Evolutionary conservation across 176 grass and related monocot genomes (phyloP).

Genomic region (Zoysia japonica): DNA sequence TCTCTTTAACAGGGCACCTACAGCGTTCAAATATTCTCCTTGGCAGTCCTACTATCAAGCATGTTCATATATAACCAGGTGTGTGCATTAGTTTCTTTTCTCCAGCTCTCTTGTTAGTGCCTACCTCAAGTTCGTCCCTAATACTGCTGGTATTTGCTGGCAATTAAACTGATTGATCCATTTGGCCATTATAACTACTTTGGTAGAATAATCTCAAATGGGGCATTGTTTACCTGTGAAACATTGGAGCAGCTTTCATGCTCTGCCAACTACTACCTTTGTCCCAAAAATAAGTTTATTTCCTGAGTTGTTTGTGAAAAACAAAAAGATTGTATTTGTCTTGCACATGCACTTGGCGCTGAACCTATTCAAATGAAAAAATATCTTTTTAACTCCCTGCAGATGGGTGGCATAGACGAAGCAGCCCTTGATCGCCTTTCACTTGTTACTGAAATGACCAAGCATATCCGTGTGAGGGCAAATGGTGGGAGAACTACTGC

Average conservation of each 20-base stretch:
- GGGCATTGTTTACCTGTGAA: neutral
- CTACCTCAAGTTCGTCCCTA: neutral
- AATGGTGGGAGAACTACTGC: slow-evolving; percentile 56
- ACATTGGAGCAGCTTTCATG: neutral
- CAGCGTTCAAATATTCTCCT: slow-evolving; percentile 71
- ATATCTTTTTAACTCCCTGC: slow-evolving; percentile 22
- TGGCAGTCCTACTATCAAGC: slow-evolving; percentile 71
- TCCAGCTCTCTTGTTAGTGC: neutral
- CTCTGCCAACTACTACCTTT: neutral
- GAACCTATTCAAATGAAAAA: slow-evolving; percentile 26
- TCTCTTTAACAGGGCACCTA: slow-evolving; percentile 63
- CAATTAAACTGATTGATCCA: neutral
- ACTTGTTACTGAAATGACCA: slow-evolving; percentile 91
- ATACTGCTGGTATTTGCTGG: slow-evolving; percentile 8
- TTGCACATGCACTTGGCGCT: neutral
- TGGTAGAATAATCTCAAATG: neutral
- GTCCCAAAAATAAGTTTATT: neutral
- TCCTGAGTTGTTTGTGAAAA: neutral
- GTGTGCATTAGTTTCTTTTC: slow-evolving; percentile 5
- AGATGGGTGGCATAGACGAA: slow-evolving; percentile 92
- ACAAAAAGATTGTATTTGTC: no score
- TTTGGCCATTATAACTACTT: neutral
- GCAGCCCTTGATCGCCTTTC: slow-evolving; percentile 74
- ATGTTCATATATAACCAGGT: slow-evolving; percentile 84
- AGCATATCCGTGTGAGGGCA: slow-evolving; percentile 76